These are phyloP conservation scores for Dactylorhiza incarnata DNA, from an alignment of 106 monocot genomes.

Conservation along the genomic window DNA sequence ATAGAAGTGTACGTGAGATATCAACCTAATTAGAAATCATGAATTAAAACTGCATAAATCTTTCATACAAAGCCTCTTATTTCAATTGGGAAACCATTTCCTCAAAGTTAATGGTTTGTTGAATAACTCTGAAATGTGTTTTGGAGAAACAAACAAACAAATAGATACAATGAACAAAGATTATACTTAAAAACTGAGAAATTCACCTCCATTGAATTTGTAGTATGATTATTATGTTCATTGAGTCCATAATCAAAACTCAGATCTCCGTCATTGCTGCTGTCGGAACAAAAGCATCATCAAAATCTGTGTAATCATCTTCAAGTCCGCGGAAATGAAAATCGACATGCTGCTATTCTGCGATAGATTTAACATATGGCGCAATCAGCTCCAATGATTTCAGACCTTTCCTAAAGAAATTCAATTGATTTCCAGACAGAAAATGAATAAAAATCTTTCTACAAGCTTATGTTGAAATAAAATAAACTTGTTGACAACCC, in stretches of 20 bases:
- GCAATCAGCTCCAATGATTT: too few species aligned
- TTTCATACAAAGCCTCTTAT: neutral
- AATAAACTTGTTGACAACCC: neutral
- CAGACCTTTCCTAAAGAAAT: too few species aligned
- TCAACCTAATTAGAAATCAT: too few species aligned
- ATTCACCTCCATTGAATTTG: conserved; percentile 66
- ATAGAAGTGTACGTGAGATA: too few species aligned
- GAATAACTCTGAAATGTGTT: neutral
- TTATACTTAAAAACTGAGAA: neutral
- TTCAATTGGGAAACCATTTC: neutral
- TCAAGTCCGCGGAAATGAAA: conserved; percentile 73
- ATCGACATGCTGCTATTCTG: conserved; percentile 80
- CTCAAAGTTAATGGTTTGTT: neutral
- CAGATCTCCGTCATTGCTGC: conserved; percentile 50
- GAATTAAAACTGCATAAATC: too few species aligned
- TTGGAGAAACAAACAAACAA: neutral
- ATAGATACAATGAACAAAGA: neutral
- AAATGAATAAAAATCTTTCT: too few species aligned
- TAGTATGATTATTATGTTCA: conserved; percentile 27
- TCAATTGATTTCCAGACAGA: too few species aligned
- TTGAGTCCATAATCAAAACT: conserved; percentile 64
- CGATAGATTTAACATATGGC: conserved; percentile 63
- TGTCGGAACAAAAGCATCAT: conserved; percentile 24
- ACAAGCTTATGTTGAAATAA: too few species aligned
- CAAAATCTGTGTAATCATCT: conserved; percentile 40